Conservation (phyloP, 2,329 filamentous ascomycete genomes). For the Plectosphaerella sp. region DNA sequence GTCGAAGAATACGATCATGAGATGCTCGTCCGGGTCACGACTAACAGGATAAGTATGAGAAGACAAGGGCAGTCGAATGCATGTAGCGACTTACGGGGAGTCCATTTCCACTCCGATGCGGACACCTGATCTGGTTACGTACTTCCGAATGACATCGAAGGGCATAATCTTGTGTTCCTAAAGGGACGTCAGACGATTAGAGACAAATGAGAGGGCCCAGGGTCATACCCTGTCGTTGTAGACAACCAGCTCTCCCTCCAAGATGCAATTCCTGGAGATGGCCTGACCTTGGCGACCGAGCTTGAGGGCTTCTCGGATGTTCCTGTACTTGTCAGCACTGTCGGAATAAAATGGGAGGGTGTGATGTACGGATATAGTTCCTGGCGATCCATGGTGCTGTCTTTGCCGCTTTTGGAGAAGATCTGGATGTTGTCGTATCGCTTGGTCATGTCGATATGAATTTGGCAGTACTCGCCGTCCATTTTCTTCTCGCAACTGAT, state of each 20-base stretch:
- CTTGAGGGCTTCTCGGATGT: constrained; percentile 60
- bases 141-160: constrained; percentile 80
- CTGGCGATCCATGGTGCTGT: constrained; percentile 70
- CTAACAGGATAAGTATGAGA: constrained; percentile 25
- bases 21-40: constrained; percentile 43
- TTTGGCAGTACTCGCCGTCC: constrained; percentile 86
- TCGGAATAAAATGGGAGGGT: neutral
- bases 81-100: constrained; percentile 50
- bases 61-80: no score
- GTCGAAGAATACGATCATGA: constrained; percentile 62
- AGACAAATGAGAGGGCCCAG: neutral
- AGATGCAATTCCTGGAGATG: constrained; percentile 63
- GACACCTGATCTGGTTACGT: constrained; percentile 68
- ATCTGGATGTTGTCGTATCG: constrained; percentile 60
- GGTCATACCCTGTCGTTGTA: constrained; percentile 58
- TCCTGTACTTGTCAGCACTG: constrained; percentile 25
- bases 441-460: constrained; percentile 69
- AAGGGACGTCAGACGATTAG: constrained; percentile 10
- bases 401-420: constrained; percentile 89
- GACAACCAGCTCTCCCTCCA: constrained; percentile 80
- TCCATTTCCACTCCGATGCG: constrained; percentile 66
- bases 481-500: constrained; percentile 79
- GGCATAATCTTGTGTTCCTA: constrained; percentile 60
- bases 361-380: constrained; percentile 49
- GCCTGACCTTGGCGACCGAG: constrained; percentile 55